Evolutionary conservation across 805 yeast genomes (phyloP).

Genomic region (Candida golubevii): DNA sequence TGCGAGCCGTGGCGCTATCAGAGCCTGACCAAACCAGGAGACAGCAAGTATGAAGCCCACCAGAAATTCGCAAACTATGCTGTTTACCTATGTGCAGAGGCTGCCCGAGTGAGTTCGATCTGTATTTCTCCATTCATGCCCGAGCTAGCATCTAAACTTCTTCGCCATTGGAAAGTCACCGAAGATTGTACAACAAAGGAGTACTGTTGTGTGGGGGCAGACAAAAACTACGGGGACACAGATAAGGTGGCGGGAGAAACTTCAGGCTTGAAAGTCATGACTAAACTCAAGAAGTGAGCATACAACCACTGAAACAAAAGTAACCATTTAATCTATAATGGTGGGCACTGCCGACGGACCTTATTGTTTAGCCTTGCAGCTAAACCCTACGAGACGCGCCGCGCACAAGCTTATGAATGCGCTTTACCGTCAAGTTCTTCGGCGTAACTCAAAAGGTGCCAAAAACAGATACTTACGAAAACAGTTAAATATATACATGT

Average conservation of each 20-base stretch:
- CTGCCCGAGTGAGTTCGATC: slow-evolving; percentile 62
- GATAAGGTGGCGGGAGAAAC: background rate
- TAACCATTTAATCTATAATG: too few species aligned
- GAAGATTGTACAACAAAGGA: slow-evolving; percentile 36
- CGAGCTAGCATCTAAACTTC: slow-evolving; percentile 50
- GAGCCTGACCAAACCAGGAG: slow-evolving; percentile 13
- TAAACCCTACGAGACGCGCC: too few species aligned
- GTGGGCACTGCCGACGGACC: too few species aligned
- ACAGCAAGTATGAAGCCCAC: slow-evolving; percentile 6
- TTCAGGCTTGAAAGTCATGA: slow-evolving; percentile 11
- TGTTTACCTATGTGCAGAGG: slow-evolving; percentile 65
- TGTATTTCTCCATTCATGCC: slow-evolving; percentile 75
- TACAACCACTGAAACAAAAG: too few species aligned
- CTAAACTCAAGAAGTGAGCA: slow-evolving; percentile 8
- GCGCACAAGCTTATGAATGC: too few species aligned
- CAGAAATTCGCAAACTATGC: slow-evolving; percentile 39
- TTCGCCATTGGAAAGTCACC: slow-evolving; percentile 54
- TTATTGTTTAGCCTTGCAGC: too few species aligned
- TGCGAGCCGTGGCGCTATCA: slow-evolving; percentile 72
- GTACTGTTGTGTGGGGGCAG: slow-evolving; percentile 53
- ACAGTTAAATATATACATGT: too few species aligned
- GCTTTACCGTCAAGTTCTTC: too few species aligned
- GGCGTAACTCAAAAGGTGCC: too few species aligned
- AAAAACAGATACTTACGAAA: too few species aligned
- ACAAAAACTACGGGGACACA: slow-evolving; percentile 23